Base-by-base conservation (phyloP, 306 rosid species). In the Mimosa bimucronata region DNA sequence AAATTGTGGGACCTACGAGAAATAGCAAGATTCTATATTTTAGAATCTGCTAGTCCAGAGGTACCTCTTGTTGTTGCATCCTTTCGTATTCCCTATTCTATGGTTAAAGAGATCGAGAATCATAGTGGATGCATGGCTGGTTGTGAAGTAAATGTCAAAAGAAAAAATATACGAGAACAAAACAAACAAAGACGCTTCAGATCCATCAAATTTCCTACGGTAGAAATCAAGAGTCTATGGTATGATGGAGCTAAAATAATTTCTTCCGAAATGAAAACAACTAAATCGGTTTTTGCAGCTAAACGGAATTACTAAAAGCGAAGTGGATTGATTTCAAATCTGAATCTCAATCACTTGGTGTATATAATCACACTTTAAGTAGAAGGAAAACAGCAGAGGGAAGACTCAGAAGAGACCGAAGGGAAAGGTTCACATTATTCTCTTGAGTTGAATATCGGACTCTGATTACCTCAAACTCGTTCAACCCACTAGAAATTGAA, bases 1-100 rank as follows among this genome's bases (percentile, higher is more conserved):
- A 79, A 78, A 83, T 16, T 91, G 82, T 91, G 77, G 52, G 73
- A 19, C 92, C 87, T 86, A 85, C 92, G 90, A 91, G 92, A 91
- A 89, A 89, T 31, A 84, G 92, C 84, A 65, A 86, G 74, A 89
- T 74, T 85, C 88, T 84, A 87, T 46, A 1, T 28, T 1, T 12
- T 65, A 37, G 90, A 86, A 61, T 62, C 80, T 80, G 88, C 90
- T 85, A 74, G 93, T 91, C 97, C 92, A 82, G 85, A 91, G 81
- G 90, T 64, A 80, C 93, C 28, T 55, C 29, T 52, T 52, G 11
- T 0, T 52, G 25, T 52, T 52, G 26, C 60, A 52, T 19, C 60
- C 2, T 52, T 52, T 52, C 25, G 25, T 19, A 52, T 52, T 52
- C 26, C 60, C 60, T 19, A 19, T 19, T 21, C 23, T 52, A 52